Percentiles rank a stretch among this genome's conserved stretches.
Conservation (phyloP, 352 stramenopile species). For the Globisporangium mamillatum region DNA sequence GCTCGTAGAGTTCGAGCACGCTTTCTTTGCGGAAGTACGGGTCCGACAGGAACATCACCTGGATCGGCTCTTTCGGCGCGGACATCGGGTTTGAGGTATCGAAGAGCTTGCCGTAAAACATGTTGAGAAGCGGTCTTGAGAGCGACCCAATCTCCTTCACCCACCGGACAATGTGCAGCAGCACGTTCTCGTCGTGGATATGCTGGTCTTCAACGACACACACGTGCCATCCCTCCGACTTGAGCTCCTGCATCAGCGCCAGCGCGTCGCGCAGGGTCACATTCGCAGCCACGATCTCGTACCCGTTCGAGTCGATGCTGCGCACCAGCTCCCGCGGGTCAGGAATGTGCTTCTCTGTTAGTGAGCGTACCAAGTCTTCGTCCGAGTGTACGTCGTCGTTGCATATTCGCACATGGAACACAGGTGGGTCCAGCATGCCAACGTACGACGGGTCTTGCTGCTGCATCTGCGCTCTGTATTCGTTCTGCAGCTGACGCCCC, state of each 20-base stretch:
- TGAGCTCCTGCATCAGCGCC: conserved; percentile 75
- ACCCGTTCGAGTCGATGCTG: conserved; percentile 71
- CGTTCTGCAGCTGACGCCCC: conserved; percentile 40
- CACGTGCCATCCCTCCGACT: conserved; percentile 80
- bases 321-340: conserved; percentile 61
- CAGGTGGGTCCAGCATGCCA: conserved; percentile 25
- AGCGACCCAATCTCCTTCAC: conserved; percentile 60
- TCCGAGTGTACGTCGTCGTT: conserved; percentile 99
- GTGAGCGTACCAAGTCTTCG: conserved; percentile 93
- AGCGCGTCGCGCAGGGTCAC: conserved; percentile 55
- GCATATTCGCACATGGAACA: conserved; percentile 92
- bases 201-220: conserved; percentile 73
- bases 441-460: conserved; percentile 13
- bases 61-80: conserved; percentile 67
- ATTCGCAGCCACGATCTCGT: conserved; percentile 59
- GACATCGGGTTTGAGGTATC: conserved; percentile 27
- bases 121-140: conserved; percentile 55
- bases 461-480: conserved; percentile 24
- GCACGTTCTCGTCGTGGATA: conserved; percentile 65
- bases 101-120: conserved; percentile 76
- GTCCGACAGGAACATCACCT: conserved; percentile 91
- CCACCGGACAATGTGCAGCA: conserved; percentile 71
- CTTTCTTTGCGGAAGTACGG: conserved; percentile 95
- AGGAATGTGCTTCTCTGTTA: conserved; percentile 75
- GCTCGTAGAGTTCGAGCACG: conserved; percentile 86